Evolutionary conservation across 1,284 basidiomycete genomes (phyloP), one percentile per base, ranked within the genome.

Genomic region (Ustilago shanxiensis): DNA sequence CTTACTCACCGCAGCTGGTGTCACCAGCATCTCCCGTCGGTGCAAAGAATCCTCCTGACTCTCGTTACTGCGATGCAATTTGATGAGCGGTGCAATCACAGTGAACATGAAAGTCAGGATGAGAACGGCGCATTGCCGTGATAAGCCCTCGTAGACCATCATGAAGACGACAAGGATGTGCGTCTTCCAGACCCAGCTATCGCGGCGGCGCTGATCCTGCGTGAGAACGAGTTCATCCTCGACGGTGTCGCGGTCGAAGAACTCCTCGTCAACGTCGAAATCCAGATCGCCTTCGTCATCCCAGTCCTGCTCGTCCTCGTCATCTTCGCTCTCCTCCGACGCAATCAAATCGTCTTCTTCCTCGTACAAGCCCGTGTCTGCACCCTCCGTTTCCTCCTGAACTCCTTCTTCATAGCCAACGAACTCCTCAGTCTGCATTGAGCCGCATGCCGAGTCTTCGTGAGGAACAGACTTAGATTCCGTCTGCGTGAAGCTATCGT

Each of bases 51-150:
- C 26, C 28, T 28, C 50, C 26, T 51, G 50, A 28, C 22, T 26
- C 28, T 28, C 50, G 4, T 8, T 4, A 29, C 28, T 14, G 11
- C 3, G 28, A 51, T 11, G 6, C 24, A 11, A 14, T 31, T 51
- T n/a, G 50, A 51, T 51, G 11, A 51, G n/a, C 9, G 28, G 50
- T n/a, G 28, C 50, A 51, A 51, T 20, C 50, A 51, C 28, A 31
- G 26, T 14, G n/a, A 51, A 51, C 13, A 51, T n/a, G n/a, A 28
- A 51, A 11, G 50, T 28, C 13, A 51, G 26, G 9, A 51, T 28
- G 22, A 51, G 28, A 8, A n/a, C 31, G 16, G 50, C 50, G n/a
- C 50, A 28, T 29, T 51, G 22, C 50, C 28, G 26, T 24, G 50
- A 51, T 4, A 51, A 26, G 28, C 50, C 28, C 28, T 10, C 28